Base-by-base conservation (phyloP, 2,329 filamentous ascomycete genomes). In the Plectosphaerella cucumerina region DNA sequence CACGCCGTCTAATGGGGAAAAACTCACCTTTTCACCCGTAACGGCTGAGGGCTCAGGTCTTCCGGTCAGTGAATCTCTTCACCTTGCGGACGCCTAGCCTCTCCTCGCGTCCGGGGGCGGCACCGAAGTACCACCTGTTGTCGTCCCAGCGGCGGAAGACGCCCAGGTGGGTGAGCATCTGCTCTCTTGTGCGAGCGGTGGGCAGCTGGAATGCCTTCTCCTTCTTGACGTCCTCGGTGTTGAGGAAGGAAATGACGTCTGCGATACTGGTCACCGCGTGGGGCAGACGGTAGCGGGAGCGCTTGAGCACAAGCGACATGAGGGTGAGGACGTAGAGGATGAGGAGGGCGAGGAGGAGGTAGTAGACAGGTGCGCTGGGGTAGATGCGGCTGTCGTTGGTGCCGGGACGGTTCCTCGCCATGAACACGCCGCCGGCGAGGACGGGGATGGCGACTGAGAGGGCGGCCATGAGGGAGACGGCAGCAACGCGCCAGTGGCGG, bases 181-280 rank as follows among this genome's bases (percentile, higher is more conserved):
- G 74, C 56, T 85, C n/a, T 77, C 84, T 23, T 6, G 35, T 39
- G 9, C 77, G 74, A 3, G 86, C 84, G 26, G 76, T 74, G 3
- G 86, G 82, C 35, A 84, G 80, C 47, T 84, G 78, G 64, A 97
- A 93, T 0, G 87, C 81, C 10, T 84, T 77, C 61, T 96, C 91
- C 5, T 80, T 75, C 2, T 89, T 73, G 17, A 95, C 73, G 21
- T 86, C 85, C 42, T 85, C 85, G 58, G 86, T 85, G 53, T 89
- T 84, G 41, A 93, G 75, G 64, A 93, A 92, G 62, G 84, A 86
- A 58, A 95, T 79, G 20, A 92, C 75, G 64, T 92, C 90, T 1
- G 88, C 87, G 17, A 95, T 75, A 44, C 81, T 89, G 53, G 78
- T 81, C 39, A 89, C 84, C 5, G 78, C 77, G 63, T 95, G 90